These are phyloP conservation scores for Aspergillus chevalieri DNA, from an alignment of 2,329 filamentous ascomycete species.

Conservation along the genomic window DNA sequence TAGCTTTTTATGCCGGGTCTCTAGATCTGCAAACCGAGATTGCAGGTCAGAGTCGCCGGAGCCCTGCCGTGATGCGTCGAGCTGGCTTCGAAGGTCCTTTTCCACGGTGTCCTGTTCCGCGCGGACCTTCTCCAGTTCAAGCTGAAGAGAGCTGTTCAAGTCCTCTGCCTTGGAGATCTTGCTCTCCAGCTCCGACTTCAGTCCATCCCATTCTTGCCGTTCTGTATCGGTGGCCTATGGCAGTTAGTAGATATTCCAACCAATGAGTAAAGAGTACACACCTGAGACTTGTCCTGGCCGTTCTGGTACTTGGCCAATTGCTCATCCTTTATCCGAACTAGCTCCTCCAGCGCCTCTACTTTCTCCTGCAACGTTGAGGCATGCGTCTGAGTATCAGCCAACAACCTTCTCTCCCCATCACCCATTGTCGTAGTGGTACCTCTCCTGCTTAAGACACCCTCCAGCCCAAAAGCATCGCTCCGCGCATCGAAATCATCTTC, in stretches of 20 bases:
- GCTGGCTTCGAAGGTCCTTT: constrained; percentile 56
- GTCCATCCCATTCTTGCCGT: constrained; percentile 62
- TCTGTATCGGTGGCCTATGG: constrained; percentile 50
- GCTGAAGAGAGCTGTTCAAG: constrained; percentile 71
- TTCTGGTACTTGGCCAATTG: constrained; percentile 58
- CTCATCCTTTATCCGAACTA: constrained; percentile 64
- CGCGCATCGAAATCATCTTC: constrained; percentile 55
- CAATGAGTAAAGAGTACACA: constrained; percentile 16
- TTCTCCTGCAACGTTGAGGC: constrained; percentile 69
- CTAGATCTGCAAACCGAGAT: constrained; percentile 52
- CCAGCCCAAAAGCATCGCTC: constrained; percentile 59
- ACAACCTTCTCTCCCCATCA: constrained; percentile 61
- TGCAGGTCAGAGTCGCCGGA: constrained; percentile 51
- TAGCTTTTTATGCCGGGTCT: constrained; percentile 60
- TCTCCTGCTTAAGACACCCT: constrained; percentile 43
- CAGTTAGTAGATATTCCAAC: constrained; percentile 4
- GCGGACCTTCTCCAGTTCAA: constrained; percentile 69
- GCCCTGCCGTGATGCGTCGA: constrained; percentile 41
- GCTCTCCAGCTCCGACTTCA: constrained; percentile 62
- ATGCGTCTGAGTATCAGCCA: constrained; percentile 75
- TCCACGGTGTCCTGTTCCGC: constrained; percentile 61
- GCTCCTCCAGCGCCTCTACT: constrained; percentile 63
- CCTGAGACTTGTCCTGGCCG: constrained; percentile 41
- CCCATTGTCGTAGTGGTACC: constrained; percentile 46
- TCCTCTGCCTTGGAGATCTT: constrained; percentile 68